A percentile compares a stretch with the other conserved stretches of the same genome.
phyloP scores from a whole-genome alignment of 225 moss, liverwort and hornwort species.

The Polytrichum commune region DNA sequence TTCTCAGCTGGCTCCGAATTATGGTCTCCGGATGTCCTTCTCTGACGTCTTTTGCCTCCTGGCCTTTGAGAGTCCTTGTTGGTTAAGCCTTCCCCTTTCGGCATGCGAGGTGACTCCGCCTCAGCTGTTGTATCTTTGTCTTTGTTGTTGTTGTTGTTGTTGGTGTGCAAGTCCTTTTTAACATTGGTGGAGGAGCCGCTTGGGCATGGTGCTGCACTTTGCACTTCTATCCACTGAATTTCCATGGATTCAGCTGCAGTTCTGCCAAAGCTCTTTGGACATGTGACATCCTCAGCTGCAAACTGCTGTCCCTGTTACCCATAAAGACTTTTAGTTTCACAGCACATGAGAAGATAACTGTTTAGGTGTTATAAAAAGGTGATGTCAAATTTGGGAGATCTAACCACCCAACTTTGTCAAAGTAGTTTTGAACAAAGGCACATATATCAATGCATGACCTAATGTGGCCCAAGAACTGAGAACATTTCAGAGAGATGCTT shows the following conservation, averaged over 20 bases:
- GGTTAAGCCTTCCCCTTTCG: conserved; percentile 18
- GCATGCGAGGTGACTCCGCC: conserved; percentile 38
- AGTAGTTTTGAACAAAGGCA: too few species aligned
- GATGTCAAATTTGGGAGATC: too few species aligned
- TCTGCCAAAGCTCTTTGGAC: neutral
- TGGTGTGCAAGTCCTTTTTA: conserved; percentile 5
- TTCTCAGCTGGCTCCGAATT: conserved; percentile 30
- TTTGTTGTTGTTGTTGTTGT: conserved; percentile 14
- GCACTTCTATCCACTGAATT: conserved; percentile 53
- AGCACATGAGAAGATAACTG: too few species aligned
- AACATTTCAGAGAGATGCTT: too few species aligned
- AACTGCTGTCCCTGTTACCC: too few species aligned
- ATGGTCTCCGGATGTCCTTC: conserved; percentile 27
- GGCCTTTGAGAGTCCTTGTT: conserved; percentile 18
- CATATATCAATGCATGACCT: too few species aligned
- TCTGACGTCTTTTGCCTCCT: conserved; percentile 45
- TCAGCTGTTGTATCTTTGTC: conserved; percentile 1
- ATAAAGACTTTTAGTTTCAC: too few species aligned
- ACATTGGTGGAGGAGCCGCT: conserved; percentile 45
- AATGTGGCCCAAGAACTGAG: too few species aligned
- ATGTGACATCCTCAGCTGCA: too few species aligned
- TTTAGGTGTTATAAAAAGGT: neutral
- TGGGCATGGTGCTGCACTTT: conserved; percentile 30
- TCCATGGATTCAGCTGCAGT: conserved; percentile 31
- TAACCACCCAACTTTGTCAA: too few species aligned